Evolutionary conservation across 306 rosid species (phyloP).

Genomic region (Morella rubra): DNA sequence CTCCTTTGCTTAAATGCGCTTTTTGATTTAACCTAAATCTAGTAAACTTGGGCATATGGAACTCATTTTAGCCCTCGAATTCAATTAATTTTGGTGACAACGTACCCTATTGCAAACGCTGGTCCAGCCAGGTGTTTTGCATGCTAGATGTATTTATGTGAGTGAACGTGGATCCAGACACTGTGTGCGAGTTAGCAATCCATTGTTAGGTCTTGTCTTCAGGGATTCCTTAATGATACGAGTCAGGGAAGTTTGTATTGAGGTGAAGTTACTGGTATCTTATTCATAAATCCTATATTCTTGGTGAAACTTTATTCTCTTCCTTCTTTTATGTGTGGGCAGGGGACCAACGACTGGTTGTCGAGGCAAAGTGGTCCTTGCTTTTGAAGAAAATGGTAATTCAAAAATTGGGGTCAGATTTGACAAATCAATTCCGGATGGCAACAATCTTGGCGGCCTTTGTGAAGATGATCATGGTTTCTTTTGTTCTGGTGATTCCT

Average conservation of each 20-base stretch:
- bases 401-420: conserved; percentile 97
- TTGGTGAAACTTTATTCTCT: conserved; percentile 13
- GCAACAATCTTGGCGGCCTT: conserved; percentile 91
- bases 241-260: background rate
- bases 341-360: conserved; percentile 91
- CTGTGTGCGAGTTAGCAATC: background rate
- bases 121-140: background rate
- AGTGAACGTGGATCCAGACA: background rate
- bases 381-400: conserved; percentile 82
- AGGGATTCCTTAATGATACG: background rate
- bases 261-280: background rate
- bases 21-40: too few relatives aligned
- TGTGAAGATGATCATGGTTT: conserved; percentile 90
- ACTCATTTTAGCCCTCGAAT: background rate
- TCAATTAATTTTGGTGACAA: background rate
- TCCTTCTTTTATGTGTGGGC: conserved; percentile 29
- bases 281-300: background rate
- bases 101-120: background rate
- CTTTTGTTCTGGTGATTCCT: conserved; percentile 80
- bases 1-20: background rate
- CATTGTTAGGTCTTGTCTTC: background rate
- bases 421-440: conserved; percentile 90
- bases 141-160: background rate
- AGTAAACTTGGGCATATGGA: background rate
- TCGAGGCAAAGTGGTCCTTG: conserved; percentile 81